These are phyloP conservation scores for Globisporangium cystogenes DNA, from an alignment of 352 stramenopile genomes.

Conservation along the genomic window DNA sequence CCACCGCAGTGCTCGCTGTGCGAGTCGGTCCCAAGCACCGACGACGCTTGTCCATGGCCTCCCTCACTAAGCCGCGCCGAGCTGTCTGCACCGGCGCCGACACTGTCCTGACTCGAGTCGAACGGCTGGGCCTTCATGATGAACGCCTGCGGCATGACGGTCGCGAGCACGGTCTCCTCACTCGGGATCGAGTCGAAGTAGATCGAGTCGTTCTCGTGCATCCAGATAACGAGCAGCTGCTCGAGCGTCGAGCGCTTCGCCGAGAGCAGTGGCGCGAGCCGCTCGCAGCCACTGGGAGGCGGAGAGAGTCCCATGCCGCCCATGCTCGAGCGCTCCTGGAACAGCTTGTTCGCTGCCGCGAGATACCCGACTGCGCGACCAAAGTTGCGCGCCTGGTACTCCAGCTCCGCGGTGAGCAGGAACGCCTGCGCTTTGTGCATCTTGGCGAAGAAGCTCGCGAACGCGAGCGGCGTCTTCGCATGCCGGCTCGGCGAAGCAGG, in stretches of 20 bases:
- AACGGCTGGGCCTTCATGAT: constrained; percentile 27
- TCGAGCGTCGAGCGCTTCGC: constrained; percentile 14
- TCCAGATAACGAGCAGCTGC: constrained; percentile 7
- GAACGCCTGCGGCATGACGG: constrained; percentile 15
- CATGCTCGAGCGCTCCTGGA: constrained; percentile 21
- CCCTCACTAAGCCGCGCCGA: background rate
- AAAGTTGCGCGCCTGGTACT: constrained; percentile 13
- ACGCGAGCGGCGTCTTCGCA: constrained; percentile 16
- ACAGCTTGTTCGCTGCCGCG: constrained; percentile 10
- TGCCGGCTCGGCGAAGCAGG: constrained; percentile 1
- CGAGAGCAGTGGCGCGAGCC: constrained; percentile 7
- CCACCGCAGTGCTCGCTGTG: background rate
- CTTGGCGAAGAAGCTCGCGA: constrained; percentile 23
- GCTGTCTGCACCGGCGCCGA: background rate
- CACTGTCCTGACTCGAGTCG: background rate
- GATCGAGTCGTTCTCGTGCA: constrained; percentile 24
- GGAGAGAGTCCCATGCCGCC: constrained; percentile 14
- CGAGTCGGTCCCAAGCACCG: background rate
- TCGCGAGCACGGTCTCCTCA: constrained; percentile 15
- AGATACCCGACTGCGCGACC: constrained; percentile 27
- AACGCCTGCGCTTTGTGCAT: constrained; percentile 24
- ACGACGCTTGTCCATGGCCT: background rate
- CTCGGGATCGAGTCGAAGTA: constrained; percentile 24
- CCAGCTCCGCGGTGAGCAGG: constrained; percentile 18
- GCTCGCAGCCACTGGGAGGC: constrained; percentile 6